phyloP scores from a whole-genome alignment of 768 basidiomycete species.

The Suillus occidentalis region DNA sequence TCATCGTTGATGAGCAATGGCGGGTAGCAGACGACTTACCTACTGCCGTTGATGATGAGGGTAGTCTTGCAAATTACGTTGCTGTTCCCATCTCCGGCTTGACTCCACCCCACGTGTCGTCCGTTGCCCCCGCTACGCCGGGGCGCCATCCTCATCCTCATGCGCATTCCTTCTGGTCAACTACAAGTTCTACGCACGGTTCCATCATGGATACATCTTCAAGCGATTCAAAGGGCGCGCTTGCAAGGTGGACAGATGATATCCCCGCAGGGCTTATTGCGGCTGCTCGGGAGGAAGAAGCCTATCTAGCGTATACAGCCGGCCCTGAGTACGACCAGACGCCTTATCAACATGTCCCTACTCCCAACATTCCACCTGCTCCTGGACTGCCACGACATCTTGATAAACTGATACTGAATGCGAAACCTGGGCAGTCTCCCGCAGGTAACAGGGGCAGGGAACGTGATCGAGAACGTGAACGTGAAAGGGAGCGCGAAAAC shows the following conservation, averaged over 20 bases:
- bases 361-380: conserved; percentile 82
- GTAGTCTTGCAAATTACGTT: conserved; percentile 92
- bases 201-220: conserved; percentile 29
- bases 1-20: conserved; percentile 91
- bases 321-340: conserved; percentile 34
- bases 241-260: conserved; percentile 67
- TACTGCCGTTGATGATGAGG: conserved; percentile 91
- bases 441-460: conserved; percentile 31
- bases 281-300: conserved; percentile 84
- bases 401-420: conserved; percentile 91
- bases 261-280: conserved; percentile 77
- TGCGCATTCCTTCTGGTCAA: conserved; percentile 46
- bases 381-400: conserved; percentile 87
- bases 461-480: conserved; percentile 30
- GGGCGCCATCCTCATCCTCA: conserved; percentile 28
- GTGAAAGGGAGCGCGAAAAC: conserved; percentile 32
- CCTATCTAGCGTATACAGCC: conserved; percentile 50
- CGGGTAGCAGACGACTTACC: conserved; percentile 77
- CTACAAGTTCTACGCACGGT: conserved; percentile 34
- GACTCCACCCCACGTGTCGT: conserved; percentile 33
- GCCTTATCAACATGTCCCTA: conserved; percentile 48
- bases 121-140: conserved; percentile 36
- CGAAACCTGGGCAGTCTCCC: conserved; percentile 34
- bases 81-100: conserved; percentile 42
- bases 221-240: conserved; percentile 30